Base-by-base conservation (phyloP, 495 filamentous ascomycete genomes). In the Penicillium odoratum region DNA sequence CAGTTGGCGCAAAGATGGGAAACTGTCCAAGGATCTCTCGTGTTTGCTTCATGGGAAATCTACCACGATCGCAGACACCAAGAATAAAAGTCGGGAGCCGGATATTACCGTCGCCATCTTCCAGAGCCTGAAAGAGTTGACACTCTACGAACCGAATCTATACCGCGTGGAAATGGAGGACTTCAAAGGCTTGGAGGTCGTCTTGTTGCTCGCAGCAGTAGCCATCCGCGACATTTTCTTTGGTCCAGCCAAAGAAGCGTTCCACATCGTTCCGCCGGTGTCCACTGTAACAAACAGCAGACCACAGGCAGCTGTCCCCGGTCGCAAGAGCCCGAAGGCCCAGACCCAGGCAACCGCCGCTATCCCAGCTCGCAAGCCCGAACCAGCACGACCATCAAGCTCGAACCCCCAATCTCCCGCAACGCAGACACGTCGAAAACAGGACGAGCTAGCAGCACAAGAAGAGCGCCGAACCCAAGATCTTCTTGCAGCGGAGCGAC, bases 51-150 rank as follows among this genome's bases (percentile, higher is more conserved):
- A 87, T 3, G 93, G 92, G 8, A 91, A 86, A 56, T 88, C 84
- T 0, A 82, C 88, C 0, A 78, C 80, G 33, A 68, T 75, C 0
- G 81, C 85, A 29, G 85, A 85, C 29, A 82, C 77, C n/a, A 82
- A 81, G 57, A 78, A 84, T 65, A 92, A 89, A 76, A 85, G 80
- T 70, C 89, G 87, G 63, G 95, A 98, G 71, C 93, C 94, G 8
- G 94, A 98, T 73, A 97, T 98, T 60, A 92, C 91, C 5, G 78
- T 98, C 16, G 91, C 90, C 0, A 78, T 98, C 54, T 97, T 93
- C 77, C 72, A 79, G 34, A 73, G 77, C 0, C 69, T 89, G 31
- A 82, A 80, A 31, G 88, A 90, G 57, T 67, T 98, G 31, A 95
- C 93, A 13, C 76, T 98, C 42, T 97, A 97, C 74, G 88, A 98